phyloP scores from a whole-genome alignment of 495 filamentous ascomycete species.

The Lasiosphaeria hispida region DNA sequence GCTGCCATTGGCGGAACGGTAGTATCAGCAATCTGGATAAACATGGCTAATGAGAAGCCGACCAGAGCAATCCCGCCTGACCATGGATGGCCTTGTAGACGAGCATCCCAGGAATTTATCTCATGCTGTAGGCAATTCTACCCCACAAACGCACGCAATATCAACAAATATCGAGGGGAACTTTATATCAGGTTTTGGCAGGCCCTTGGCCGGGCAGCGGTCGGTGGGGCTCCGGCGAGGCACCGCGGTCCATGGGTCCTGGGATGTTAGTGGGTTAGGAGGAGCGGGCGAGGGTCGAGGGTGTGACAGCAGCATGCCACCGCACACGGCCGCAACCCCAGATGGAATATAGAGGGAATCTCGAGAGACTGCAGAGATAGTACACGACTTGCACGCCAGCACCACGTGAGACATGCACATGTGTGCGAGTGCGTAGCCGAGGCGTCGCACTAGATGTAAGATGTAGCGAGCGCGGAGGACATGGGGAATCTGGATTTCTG shows the following conservation, averaged over 20 bases:
- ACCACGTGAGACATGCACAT: slow-evolving; percentile 24
- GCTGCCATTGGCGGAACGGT: slow-evolving; percentile 19
- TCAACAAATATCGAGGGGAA: slow-evolving; percentile 23
- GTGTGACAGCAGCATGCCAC: slow-evolving; percentile 5
- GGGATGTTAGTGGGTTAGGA: background rate
- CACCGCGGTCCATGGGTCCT: slow-evolving; percentile 2
- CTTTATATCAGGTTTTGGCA: slow-evolving; percentile 19
- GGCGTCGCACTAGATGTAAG: slow-evolving; percentile 2
- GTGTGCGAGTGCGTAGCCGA: slow-evolving; percentile 11
- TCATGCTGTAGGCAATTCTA: slow-evolving; percentile 21
- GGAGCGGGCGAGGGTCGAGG: background rate
- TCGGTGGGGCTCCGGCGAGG: slow-evolving; percentile 22
- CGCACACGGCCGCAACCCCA: slow-evolving; percentile 1
- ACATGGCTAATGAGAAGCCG: slow-evolving; percentile 23
- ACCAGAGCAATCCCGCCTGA: slow-evolving; percentile 15
- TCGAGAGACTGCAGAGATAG: background rate
- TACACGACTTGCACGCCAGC: slow-evolving; percentile 11
- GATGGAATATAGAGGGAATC: too few relatives aligned
- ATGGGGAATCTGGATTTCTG: too few relatives aligned
- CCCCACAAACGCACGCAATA: slow-evolving; percentile 42
- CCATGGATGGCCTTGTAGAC: slow-evolving; percentile 7
- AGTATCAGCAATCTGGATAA: slow-evolving; percentile 38
- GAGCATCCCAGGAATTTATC: slow-evolving; percentile 15
- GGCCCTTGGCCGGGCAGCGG: slow-evolving; percentile 13
- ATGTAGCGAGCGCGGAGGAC: background rate